Conservation (phyloP, 805 yeast species). For the Sugiyamaella boreocaroliniensis region DNA sequence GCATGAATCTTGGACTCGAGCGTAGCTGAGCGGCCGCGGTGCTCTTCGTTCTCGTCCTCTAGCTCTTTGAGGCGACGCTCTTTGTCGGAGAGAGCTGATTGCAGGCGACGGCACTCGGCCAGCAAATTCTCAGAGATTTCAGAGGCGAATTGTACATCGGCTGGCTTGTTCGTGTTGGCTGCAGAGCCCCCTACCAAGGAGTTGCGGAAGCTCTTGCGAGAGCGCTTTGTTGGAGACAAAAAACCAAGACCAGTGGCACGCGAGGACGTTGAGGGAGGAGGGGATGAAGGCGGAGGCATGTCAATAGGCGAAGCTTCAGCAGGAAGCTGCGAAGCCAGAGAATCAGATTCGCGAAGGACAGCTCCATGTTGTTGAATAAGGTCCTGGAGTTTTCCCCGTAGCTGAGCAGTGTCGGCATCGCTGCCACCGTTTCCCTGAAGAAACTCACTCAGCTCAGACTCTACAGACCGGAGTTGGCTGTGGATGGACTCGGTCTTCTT, state of each 20-base stretch:
- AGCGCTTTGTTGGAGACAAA: conserved; percentile 8
- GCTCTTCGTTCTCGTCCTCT: conserved; percentile 16
- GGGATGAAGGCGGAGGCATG: background rate
- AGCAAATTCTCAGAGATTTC: conserved; percentile 30
- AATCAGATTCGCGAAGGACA: conserved; percentile 4
- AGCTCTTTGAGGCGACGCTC: conserved; percentile 14
- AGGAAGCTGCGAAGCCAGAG: background rate
- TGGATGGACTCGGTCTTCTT: conserved; percentile 5
- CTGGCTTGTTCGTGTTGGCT: background rate
- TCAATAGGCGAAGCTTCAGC: background rate
- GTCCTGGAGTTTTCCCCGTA: conserved; percentile 3
- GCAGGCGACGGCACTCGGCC: conserved; percentile 30
- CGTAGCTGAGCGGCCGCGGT: conserved; percentile 15
- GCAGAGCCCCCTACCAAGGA: conserved; percentile 9
- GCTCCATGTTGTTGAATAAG: conserved; percentile 10
- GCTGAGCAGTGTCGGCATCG: background rate
- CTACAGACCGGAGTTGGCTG: conserved; percentile 6
- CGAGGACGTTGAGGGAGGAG: background rate
- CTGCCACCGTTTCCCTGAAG: background rate
- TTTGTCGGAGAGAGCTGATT: conserved; percentile 18
- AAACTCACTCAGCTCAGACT: conserved; percentile 1
- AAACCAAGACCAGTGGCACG: background rate
- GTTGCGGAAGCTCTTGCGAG: conserved; percentile 2
- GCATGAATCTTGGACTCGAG: conserved; percentile 19
- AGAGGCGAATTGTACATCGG: conserved; percentile 27